Base-by-base conservation (phyloP, 2,329 filamentous ascomycete genomes). In the Graphilbum ipis-grandicollis region DNA sequence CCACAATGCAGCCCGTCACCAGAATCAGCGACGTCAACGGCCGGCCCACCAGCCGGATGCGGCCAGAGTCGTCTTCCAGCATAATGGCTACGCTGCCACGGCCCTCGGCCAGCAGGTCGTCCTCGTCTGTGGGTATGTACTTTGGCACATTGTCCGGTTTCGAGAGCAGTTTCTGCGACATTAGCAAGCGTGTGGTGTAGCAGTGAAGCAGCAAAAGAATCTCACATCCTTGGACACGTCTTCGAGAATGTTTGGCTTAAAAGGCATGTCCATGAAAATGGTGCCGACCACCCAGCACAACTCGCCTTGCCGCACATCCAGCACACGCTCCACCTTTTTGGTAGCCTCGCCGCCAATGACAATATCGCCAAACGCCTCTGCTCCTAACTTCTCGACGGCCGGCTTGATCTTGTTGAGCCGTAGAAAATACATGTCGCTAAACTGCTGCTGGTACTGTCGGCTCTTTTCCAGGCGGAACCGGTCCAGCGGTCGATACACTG, bases 351-450 rank as follows among this genome's bases (percentile, higher is more conserved):
- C 81, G 7, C 71, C 82, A 46, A 96, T 75, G 51, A 79, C 69
- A 37, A 83, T 79, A 36, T 72, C 78, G 33, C 72, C 66, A 84
- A 90, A 98, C 7, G 79, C 74, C 25, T 77, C 74, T 14, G 61
- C 57, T 0, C 86, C 88, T 35, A 81, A 67, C 43, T 70, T 58
- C 48, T 93, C 82, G 0, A 93, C 80, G 1, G 72, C 68, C 9
- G 85, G 81, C 58, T 88, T 94, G 54, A 98, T 72, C 57, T 81
- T 80, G 28, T 83, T 75, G 19, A 98, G 68, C 12, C 90, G 80
- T 47, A 94, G 56, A 53, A 94, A 98, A 66, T 98, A 98, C 73
- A 96, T 88, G 57, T 98, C 90, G 43, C 80, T 83, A 68, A 82
- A 98, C 59, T 98, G 90, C 55, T 96, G 90, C 54, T 86, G 68